Evolutionary conservation across 805 yeast species (phyloP), one percentile per base, ranked within the genome.

Genomic region (Yamadazyma olivae): DNA sequence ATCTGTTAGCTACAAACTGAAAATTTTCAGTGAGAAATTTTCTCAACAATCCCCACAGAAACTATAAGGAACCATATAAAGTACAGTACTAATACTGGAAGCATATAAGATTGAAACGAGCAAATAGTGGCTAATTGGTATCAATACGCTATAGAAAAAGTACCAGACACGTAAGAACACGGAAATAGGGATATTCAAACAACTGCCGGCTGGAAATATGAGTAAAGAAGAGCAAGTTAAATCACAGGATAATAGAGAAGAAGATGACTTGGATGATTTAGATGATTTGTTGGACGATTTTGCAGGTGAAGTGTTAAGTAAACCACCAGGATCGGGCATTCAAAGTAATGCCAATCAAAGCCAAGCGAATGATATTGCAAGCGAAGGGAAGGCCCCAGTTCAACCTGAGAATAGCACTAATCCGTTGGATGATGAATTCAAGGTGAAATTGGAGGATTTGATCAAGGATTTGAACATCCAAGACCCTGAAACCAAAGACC

Each of bases 261-360:
- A 59, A 9, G 73, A 81, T 39, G 84, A 79, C 35, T 63, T 77
- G 34, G 87, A 81, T 50, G 95, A 86, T 47, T 71, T 86, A 43
- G 95, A 86, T 47, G 95, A 87, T 50, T 69, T 87, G 41, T 67
- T 91, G 34, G 96, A 89, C 52, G 96, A 89, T 44, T 84, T 84
- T 54, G 86, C 82, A 27, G 86, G 81, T 41, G 86, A 79, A 39
- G 71, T 81, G 1, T 64, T 83, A 38, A 74, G 74, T 40, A 70
- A 76, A 45, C 81, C 83, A 2, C 84, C 83, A 1, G 84, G 80
- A 3, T 61, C 74, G 0, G 64, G 54, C 8, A 24, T 41, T 1
- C n/a, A 22, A 9, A 6, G 7, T 9, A 5, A 16, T 6, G 30
- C 18, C 6, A 13, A 13, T 8, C 44, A 38, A 5, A n/a, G 32